These are phyloP conservation scores for Fusarium drepaniforme DNA, from an alignment of 2,329 filamentous ascomycete species.

Conservation along the genomic window DNA sequence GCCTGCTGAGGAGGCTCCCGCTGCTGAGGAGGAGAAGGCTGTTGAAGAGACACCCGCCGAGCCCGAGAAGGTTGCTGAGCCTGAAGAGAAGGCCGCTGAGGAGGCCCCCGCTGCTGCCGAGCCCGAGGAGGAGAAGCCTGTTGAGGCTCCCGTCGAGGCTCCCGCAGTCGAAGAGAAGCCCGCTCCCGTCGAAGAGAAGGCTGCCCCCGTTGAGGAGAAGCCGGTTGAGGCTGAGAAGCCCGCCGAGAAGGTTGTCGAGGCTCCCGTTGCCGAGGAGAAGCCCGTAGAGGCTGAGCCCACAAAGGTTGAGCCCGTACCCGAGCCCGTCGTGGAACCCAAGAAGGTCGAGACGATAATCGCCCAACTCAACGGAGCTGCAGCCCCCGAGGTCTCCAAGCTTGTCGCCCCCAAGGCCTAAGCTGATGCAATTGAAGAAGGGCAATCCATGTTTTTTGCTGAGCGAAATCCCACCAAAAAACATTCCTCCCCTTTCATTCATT, in stretches of 20 bases:
- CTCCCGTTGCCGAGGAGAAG: neutral
- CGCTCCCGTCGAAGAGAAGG: neutral
- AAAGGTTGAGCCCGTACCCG: neutral
- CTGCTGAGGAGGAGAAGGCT: neutral
- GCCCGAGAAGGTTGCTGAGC: too few species aligned
- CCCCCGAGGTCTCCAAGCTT: neutral
- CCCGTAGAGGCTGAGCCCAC: neutral
- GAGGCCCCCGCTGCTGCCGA: neutral
- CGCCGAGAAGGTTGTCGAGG: neutral
- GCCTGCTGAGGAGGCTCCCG: neutral
- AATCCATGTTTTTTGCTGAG: neutral
- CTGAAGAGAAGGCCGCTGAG: neutral
- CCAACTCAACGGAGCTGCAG: neutral
- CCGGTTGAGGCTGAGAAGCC: neutral
- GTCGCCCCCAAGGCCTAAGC: neutral
- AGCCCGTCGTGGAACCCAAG: neutral
- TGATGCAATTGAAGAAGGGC: neutral
- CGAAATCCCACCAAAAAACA: neutral
- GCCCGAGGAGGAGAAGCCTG: neutral
- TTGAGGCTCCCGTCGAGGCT: neutral
- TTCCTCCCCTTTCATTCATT: neutral
- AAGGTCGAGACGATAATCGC: slow-evolving; percentile 1
- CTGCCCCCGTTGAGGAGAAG: neutral
- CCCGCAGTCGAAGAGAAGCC: neutral
- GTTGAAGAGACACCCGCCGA: neutral